Evolutionary conservation across 106 monocot genomes (phyloP), one percentile per base, ranked within the genome.

Genomic region (Agapanthus africanus): DNA sequence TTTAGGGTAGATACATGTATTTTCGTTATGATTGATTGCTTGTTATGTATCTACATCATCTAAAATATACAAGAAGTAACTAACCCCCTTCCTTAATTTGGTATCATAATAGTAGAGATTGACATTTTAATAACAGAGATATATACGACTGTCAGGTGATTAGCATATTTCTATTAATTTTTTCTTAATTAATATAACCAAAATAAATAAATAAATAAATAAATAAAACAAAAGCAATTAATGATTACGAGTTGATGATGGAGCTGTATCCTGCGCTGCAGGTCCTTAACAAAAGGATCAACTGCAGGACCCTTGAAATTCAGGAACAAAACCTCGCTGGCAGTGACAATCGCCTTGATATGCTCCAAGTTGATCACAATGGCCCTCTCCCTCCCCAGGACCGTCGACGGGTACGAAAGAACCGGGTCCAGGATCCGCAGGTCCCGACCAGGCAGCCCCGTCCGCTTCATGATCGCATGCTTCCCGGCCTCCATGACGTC

Each of bases 341-440:
- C 91, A 37, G 87, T 91, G 62, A 91, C 56, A 56, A 91, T 70
- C 49, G 84, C 81, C 79, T 82, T 91, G 76, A 84, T 76, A 42
- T 77, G 76, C 69, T 91, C 84, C 33, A 87, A 79, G 51, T 83
- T 86, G 49, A 87, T 77, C 63, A 91, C 87, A 70, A 85, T 80
- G 63, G 91, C 91, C 23, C 77, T 66, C 69, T 91, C 91, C 39
- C 87, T 71, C 28, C 91, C 87, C 11, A 91, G 91, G 27, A 91
- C 54, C 19, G 87, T 84, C n/a, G 87, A 91, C 26, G 91, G 91
- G 78, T 85, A 88, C 21, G 82, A 80, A 27, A 91, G 82, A 44
- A 73, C 44, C 11, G 88, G 91, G 51, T 91, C 91, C 14, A 91
- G 82, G 41, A 91, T 79, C 16, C 91, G 79, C 19, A 91, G 84